phyloP scores from a whole-genome alignment of 2,329 filamentous ascomycete genomes.

The Pseudovirgaria hyperparasitica region DNA sequence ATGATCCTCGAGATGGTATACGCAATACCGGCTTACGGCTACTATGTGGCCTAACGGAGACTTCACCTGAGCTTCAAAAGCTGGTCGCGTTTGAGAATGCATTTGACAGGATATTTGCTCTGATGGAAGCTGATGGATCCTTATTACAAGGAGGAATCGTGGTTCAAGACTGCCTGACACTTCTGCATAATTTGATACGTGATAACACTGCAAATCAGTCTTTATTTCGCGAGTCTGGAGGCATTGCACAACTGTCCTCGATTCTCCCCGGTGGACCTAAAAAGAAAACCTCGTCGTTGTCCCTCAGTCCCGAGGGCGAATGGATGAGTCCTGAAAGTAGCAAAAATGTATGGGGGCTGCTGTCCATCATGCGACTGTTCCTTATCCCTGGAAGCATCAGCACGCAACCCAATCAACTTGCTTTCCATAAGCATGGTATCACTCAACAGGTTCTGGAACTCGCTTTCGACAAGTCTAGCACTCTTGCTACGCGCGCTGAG shows the following conservation, averaged over 20 bases:
- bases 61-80: conserved; percentile 82
- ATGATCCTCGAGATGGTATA: conserved; percentile 75
- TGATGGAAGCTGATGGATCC: conserved; percentile 72
- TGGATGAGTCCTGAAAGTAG: conserved; percentile 71
- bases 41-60: conserved; percentile 75
- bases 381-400: conserved; percentile 67
- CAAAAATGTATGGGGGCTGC: conserved; percentile 81
- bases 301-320: conserved; percentile 47
- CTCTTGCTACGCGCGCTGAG: conserved; percentile 70
- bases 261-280: conserved; percentile 52
- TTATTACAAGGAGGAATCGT: conserved; percentile 71
- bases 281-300: conserved; percentile 39
- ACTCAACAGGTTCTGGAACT: conserved; percentile 69
- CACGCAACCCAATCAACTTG: conserved; percentile 69
- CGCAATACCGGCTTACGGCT: conserved; percentile 78
- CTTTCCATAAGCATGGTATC: conserved; percentile 74
- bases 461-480: conserved; percentile 62
- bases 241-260: conserved; percentile 56
- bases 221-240: conserved; percentile 82
- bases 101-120: conserved; percentile 72
- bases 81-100: conserved; percentile 91
- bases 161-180: conserved; percentile 84
- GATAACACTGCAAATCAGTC: conserved; percentile 88
- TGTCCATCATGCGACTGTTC: conserved; percentile 79
- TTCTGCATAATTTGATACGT: conserved; percentile 78